Evolutionary conservation across 768 basidiomycete species (phyloP), one percentile per base, ranked within the genome.

Genomic region (Lactarius sanguifluus): DNA sequence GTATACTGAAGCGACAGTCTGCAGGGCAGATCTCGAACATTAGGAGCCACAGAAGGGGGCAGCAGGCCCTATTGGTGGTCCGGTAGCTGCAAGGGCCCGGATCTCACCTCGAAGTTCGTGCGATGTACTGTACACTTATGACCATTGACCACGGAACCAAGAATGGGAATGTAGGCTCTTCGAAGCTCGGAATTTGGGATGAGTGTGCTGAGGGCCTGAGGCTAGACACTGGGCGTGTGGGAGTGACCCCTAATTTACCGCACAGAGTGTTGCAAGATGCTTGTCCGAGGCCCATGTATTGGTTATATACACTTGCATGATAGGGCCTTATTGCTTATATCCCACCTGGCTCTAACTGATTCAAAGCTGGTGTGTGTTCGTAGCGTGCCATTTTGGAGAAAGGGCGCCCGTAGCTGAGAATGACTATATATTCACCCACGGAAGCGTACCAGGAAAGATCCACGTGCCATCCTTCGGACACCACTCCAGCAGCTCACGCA

Each of bases 401-500:
- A 15, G 13, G 1, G 20, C 28, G 12, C 13, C 25, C 32, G n/a
- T 43, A 25, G 20, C 30, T 12, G 34, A 50, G 4, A 18, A 56
- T 16, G 5, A 36, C 56, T 43, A 52, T 32, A 50, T 38, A 9
- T 52, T 59, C 1, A 5, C 43, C 90, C 90, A 92, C 45, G 90
- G 90, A 55, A 91, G 76, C 30, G 76, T 76, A 32, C 84, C 86
- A 16, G 75, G 71, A 74, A 84, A 92, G 16, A 85, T 66, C 66
- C 70, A 72, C 55, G 74, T 82, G 4, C 72, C 71, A 10, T 70
- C 71, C 34, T 36, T 61, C 3, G 96, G 95, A 78, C 96, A 98
- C 89, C 91, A 97, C 68, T 91, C 87, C 4, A 97, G 73, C 30
- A 98, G 76, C 15, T 80, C 77, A 32, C 77, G 76, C 67, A 98